phyloP scores from a whole-genome alignment of 2,329 filamentous ascomycete genomes.

The Calonectria pseudoreteaudii region DNA sequence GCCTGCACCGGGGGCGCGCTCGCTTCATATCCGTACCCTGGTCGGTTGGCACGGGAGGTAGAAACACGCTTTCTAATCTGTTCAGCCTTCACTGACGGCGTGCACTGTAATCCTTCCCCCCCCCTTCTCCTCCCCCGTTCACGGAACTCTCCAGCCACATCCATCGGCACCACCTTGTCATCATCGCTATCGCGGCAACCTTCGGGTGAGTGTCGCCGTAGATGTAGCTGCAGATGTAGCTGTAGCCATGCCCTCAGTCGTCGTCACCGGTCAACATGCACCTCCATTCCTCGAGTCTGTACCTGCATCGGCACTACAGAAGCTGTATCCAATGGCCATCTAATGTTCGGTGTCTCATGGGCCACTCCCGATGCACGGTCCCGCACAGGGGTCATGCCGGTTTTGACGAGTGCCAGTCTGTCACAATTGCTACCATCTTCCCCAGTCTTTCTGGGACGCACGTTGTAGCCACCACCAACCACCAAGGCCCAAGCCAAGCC shows the following conservation, averaged over 20 bases:
- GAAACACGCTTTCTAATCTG: background rate
- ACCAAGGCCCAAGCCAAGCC: background rate
- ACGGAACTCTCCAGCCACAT: slow-evolving; percentile 20
- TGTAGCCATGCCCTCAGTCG: background rate
- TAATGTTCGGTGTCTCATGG: background rate
- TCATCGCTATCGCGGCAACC: background rate
- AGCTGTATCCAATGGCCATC: slow-evolving; percentile 9
- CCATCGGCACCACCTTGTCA: background rate
- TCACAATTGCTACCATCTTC: background rate
- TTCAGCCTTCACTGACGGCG: background rate
- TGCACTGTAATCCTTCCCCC: background rate
- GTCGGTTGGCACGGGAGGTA: background rate
- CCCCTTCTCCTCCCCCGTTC: background rate
- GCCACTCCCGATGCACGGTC: slow-evolving; percentile 1
- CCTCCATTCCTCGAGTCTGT: slow-evolving; percentile 7
- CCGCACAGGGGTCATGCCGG: background rate
- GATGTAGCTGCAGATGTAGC: background rate
- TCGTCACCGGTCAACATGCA: background rate
- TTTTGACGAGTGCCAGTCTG: background rate
- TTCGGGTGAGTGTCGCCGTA: background rate
- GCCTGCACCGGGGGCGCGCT: background rate
- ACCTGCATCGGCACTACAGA: slow-evolving; percentile 19
- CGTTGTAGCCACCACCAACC: background rate
- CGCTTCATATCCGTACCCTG: background rate
- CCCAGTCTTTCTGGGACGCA: background rate